A percentile compares a stretch with the other conserved stretches of the same genome.
phyloP scores from a whole-genome alignment of 2,329 filamentous ascomycete species.

The Lecanoromycetidae sp. region DNA sequence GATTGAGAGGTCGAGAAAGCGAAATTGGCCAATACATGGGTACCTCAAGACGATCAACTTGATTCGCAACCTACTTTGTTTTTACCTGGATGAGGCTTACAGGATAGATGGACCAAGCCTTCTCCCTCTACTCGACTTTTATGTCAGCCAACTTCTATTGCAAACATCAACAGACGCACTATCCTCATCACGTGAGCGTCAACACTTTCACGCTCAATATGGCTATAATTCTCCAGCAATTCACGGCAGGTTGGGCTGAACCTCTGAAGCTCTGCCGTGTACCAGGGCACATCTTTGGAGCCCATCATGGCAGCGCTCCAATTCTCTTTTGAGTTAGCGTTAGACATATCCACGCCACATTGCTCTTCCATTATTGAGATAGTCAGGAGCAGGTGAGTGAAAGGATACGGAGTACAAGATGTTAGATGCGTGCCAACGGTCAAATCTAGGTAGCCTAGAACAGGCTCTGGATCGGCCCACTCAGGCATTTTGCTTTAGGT shows the following conservation, averaged over 20 bases:
- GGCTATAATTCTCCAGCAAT: conserved; percentile 12
- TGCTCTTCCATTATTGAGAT: no score
- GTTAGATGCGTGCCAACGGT: no score
- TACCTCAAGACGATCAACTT: conserved; percentile 18
- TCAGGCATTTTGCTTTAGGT: no score
- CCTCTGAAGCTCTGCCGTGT: conserved; percentile 4
- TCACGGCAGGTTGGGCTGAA: conserved; percentile 10
- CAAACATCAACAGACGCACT: conserved; percentile 2
- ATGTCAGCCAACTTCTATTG: not conserved
- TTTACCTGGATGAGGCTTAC: not conserved
- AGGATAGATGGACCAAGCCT: conserved; percentile 27
- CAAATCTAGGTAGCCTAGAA: no score
- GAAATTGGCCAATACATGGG: conserved; percentile 30
- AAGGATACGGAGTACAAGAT: no score
- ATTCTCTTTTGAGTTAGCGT: not conserved
- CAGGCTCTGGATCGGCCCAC: no score
- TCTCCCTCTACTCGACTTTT: conserved; percentile 20
- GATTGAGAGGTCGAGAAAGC: conserved; percentile 29
- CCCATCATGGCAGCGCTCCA: not conserved
- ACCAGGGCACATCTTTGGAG: conserved; percentile 11
- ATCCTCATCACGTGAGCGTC: conserved; percentile 14
- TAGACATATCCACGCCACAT: no score
- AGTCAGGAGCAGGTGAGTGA: no score
- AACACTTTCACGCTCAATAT: conserved; percentile 6
- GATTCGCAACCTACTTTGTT: not conserved